Percentiles rank a stretch among this genome's conserved stretches.
These are phyloP conservation scores for Phytophthora pini DNA, from an alignment of 352 stramenopile genomes.

Conservation along the genomic window DNA sequence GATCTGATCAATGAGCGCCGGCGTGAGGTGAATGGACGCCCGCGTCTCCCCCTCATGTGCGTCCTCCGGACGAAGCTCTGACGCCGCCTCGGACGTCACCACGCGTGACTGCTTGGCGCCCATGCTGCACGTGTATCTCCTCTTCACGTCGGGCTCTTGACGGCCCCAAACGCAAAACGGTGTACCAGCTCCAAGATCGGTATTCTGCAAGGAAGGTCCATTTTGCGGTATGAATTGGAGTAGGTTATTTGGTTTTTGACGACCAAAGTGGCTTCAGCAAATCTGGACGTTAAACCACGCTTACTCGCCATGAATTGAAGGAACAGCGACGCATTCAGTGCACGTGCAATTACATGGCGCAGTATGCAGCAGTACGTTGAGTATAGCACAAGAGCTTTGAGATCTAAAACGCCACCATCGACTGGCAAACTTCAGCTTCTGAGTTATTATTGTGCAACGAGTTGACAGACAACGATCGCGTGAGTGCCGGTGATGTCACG, in stretches of 20 bases:
- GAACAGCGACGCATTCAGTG: too few relatives aligned
- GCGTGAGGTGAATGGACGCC: constrained; percentile 74
- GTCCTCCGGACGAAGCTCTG: constrained; percentile 55
- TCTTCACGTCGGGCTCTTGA: constrained; percentile 48
- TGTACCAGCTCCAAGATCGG: background rate
- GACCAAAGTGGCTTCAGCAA: too few relatives aligned
- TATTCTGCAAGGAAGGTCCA: constrained; percentile 6
- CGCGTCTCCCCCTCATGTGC: constrained; percentile 51
- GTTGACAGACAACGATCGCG: constrained; percentile 15
- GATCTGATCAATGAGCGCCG: constrained; percentile 73
- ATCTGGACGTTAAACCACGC: background rate
- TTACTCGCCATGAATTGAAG: background rate
- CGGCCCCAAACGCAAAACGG: constrained; percentile 5
- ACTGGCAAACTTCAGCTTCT: constrained; percentile 10
- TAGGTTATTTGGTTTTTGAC: background rate
- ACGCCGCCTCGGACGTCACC: constrained; percentile 62
- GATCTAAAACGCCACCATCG: background rate
- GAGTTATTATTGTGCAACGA: constrained; percentile 7
- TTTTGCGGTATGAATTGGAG: background rate
- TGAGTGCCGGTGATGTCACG: constrained; percentile 16
- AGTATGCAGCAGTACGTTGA: background rate
- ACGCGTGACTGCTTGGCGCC: constrained; percentile 83
- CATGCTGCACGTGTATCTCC: constrained; percentile 46
- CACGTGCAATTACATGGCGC: background rate
- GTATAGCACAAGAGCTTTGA: background rate